Evolutionary conservation across 148 eudicot genomes (phyloP).

Genomic region (Cornus kousa): DNA sequence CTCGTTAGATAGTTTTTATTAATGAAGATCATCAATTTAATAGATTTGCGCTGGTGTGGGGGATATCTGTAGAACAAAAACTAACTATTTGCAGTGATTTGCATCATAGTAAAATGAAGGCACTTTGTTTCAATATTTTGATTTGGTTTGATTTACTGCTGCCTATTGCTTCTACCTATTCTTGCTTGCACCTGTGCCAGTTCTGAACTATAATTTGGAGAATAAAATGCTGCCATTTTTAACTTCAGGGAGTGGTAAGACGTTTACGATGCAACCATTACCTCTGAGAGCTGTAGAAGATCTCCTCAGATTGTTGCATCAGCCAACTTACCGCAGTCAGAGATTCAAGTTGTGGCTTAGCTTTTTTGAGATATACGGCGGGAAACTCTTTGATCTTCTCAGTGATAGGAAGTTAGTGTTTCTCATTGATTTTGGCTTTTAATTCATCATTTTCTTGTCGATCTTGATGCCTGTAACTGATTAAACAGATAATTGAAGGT

Average conservation of each 20-base stretch:
- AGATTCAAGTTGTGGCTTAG: conserved; percentile 98
- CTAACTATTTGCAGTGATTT: background rate
- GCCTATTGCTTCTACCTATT: background rate
- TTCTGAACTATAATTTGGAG: conserved; percentile 9
- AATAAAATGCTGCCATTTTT: conserved; percentile 4
- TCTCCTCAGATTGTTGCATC: conserved; percentile 80
- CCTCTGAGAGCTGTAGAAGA: conserved; percentile 94
- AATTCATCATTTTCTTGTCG: background rate
- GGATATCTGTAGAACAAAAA: background rate
- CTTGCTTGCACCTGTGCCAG: background rate
- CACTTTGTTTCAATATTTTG: background rate
- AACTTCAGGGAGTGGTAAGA: conserved; percentile 95
- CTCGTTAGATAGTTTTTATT: background rate
- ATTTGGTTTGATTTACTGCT: too few species aligned
- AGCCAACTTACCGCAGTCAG: conserved; percentile 78
- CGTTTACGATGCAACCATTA: conserved; percentile 96
- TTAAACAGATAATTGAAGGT: background rate
- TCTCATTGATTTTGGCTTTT: background rate
- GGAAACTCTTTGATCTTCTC: conserved; percentile 90
- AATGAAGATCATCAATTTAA: too few species aligned
- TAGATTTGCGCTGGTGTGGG: background rate
- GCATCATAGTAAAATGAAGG: background rate
- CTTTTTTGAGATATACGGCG: conserved; percentile 97
- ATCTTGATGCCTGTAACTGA: background rate
- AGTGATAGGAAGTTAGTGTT: conserved; percentile 74